Evolutionary conservation across 2,329 filamentous ascomycete genomes (phyloP).

Genomic region (Epicoccum nigrum): DNA sequence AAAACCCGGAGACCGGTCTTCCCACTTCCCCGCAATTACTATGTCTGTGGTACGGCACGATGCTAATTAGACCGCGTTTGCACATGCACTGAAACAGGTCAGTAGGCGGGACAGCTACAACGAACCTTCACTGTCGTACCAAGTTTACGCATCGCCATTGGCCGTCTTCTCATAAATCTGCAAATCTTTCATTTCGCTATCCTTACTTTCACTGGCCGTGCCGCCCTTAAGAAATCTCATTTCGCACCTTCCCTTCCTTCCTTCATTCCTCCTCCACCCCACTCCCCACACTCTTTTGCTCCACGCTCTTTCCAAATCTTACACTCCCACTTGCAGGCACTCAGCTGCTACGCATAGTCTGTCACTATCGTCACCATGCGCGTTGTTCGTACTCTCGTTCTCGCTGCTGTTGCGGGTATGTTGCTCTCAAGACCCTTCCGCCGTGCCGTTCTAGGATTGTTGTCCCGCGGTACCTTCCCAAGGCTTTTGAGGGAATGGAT

Average conservation of each 20-base stretch:
- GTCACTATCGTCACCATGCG: constrained; percentile 16
- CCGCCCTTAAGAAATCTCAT: constrained; percentile 2
- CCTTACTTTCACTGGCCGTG: constrained; percentile 1
- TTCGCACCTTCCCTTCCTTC: constrained; percentile 9
- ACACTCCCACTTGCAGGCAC: constrained; percentile 1
- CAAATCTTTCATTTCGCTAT: constrained; percentile 6
- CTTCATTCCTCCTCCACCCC: neutral
- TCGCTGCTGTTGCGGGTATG: constrained; percentile 21
- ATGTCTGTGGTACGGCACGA: neutral
- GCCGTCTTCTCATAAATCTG: constrained; percentile 3
- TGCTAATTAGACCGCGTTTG: constrained; percentile 7
- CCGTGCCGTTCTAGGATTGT: too few relatives aligned
- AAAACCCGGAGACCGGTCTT: neutral
- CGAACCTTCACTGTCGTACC: constrained; percentile 14
- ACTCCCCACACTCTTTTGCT: constrained; percentile 14
- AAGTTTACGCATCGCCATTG: constrained; percentile 11
- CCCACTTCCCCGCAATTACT: neutral
- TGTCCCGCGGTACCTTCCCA: too few relatives aligned
- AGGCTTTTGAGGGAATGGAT: too few relatives aligned
- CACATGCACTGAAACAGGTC: constrained; percentile 10
- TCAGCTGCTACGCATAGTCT: neutral
- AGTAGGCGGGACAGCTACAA: constrained; percentile 19
- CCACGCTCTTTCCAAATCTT: constrained; percentile 13
- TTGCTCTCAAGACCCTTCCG: neutral
- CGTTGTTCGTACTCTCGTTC: constrained; percentile 13